These are phyloP conservation scores for Populus tremula DNA, from an alignment of 345 rosid species.

Conservation along the genomic window DNA sequence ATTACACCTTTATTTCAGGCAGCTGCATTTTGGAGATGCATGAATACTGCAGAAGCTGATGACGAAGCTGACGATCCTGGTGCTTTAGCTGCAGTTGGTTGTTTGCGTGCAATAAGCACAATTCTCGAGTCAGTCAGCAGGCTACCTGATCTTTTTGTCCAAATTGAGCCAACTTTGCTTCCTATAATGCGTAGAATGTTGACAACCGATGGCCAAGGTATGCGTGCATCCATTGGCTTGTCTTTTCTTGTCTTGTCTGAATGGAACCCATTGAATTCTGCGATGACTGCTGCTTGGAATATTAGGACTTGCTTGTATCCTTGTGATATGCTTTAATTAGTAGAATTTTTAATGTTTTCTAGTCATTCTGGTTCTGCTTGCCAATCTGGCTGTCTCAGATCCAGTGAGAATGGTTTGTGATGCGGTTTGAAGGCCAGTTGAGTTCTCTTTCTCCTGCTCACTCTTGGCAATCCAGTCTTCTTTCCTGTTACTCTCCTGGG, in stretches of 20 bases:
- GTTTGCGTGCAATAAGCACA: conserved; percentile 95
- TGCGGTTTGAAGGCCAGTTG: no score
- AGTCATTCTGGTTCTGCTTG: neutral
- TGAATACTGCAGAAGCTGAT: conserved; percentile 81
- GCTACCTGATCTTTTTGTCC: conserved; percentile 83
- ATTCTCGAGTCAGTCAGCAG: conserved; percentile 92
- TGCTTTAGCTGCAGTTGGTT: conserved; percentile 94
- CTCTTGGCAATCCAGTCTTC: neutral
- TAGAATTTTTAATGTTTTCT: neutral
- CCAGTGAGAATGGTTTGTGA: neutral
- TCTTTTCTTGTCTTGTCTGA: neutral
- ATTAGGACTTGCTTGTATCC: neutral
- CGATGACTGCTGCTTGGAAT: neutral
- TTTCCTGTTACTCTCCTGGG: neutral
- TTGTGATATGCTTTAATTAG: neutral
- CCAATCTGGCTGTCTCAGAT: neutral
- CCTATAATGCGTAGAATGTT: conserved; percentile 91
- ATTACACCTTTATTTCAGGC: conserved; percentile 46
- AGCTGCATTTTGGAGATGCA: conserved; percentile 93
- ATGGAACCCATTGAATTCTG: neutral
- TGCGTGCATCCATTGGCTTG: neutral
- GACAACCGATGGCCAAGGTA: conserved; percentile 98
- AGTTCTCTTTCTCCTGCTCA: neutral
- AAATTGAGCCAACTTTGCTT: conserved; percentile 83
- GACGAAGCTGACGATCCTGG: conserved; percentile 87